Percentiles rank a stretch among this genome's conserved stretches.
These are phyloP conservation scores for Wickerhamiella azyma DNA, from an alignment of 805 yeast genomes.

Conservation along the genomic window DNA sequence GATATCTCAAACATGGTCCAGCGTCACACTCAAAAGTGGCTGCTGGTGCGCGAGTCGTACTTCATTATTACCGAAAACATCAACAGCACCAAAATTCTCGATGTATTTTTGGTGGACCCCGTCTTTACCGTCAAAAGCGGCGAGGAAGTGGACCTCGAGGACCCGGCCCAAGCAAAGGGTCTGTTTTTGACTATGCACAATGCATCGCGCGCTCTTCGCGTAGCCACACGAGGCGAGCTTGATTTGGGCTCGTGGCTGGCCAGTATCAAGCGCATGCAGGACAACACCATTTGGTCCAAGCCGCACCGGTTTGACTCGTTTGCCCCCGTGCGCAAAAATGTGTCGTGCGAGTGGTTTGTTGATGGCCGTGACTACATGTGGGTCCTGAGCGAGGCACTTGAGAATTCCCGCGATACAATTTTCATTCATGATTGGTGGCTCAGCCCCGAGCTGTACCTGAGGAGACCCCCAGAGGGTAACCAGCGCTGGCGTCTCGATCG, in stretches of 20 bases:
- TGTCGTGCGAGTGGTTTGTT: slow-evolving; percentile 92
- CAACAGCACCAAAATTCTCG: slow-evolving; percentile 75
- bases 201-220: slow-evolving; percentile 31
- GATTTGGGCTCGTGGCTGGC: slow-evolving; percentile 71
- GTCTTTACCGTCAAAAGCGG: slow-evolving; percentile 39
- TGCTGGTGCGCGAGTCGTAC: slow-evolving; percentile 70
- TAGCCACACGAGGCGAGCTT: slow-evolving; percentile 61
- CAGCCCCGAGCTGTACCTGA: slow-evolving; percentile 80
- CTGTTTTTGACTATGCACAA: slow-evolving; percentile 23
- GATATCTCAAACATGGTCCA: slow-evolving; percentile 78
- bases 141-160: slow-evolving; percentile 1
- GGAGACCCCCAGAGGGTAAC: slow-evolving; percentile 91
- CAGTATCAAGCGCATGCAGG: slow-evolving; percentile 53
- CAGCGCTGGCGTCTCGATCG: slow-evolving; percentile 90
- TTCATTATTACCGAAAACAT: slow-evolving; percentile 76
- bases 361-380: slow-evolving; percentile 94
- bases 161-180: slow-evolving; percentile 9
- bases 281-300: slow-evolving; percentile 57
- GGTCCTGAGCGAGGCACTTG: slow-evolving; percentile 86
- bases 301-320: slow-evolving; percentile 71
- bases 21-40: slow-evolving; percentile 89
- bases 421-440: slow-evolving; percentile 99
- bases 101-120: slow-evolving; percentile 79
- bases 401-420: slow-evolving; percentile 84
- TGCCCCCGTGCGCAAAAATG: slow-evolving; percentile 79